Conservation (phyloP, 2,329 filamentous ascomycete species). For the Colletotrichum sp. region DNA sequence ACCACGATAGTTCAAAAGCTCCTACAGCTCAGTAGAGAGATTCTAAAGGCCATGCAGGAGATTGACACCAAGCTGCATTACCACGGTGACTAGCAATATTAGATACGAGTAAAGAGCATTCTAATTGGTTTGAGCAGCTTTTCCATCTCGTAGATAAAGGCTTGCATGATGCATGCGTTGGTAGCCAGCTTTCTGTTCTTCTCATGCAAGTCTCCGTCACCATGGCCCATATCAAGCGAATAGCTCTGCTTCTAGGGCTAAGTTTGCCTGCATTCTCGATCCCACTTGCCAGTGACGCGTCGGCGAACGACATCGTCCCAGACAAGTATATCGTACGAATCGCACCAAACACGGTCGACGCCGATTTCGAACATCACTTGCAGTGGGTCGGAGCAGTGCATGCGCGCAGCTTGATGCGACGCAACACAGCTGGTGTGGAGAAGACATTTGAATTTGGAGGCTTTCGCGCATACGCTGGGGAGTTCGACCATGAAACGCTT, state of each 20-base stretch:
- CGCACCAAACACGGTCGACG: neutral
- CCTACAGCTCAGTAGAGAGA: neutral
- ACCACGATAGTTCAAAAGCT: neutral
- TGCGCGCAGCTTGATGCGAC: neutral
- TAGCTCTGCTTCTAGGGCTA: neutral
- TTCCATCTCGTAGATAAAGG: neutral
- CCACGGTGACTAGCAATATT: neutral
- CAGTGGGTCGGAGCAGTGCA: neutral
- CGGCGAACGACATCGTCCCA: neutral
- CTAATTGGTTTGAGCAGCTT: neutral
- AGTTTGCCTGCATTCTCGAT: neutral
- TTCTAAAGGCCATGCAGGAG: neutral
- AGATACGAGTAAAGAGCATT: neutral
- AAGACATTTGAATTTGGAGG: neutral
- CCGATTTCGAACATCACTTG: neutral
- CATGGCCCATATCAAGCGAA: neutral
- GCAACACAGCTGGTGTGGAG: neutral
- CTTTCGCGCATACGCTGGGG: conserved; percentile 25
- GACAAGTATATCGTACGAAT: neutral
- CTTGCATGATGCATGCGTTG: neutral
- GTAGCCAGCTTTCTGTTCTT: neutral
- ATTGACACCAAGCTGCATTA: neutral
- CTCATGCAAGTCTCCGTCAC: neutral
- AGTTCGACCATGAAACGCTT: neutral
- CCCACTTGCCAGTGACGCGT: neutral